These are phyloP conservation scores for Kwoniella europaea DNA, from an alignment of 768 basidiomycete genomes.

Conservation along the genomic window DNA sequence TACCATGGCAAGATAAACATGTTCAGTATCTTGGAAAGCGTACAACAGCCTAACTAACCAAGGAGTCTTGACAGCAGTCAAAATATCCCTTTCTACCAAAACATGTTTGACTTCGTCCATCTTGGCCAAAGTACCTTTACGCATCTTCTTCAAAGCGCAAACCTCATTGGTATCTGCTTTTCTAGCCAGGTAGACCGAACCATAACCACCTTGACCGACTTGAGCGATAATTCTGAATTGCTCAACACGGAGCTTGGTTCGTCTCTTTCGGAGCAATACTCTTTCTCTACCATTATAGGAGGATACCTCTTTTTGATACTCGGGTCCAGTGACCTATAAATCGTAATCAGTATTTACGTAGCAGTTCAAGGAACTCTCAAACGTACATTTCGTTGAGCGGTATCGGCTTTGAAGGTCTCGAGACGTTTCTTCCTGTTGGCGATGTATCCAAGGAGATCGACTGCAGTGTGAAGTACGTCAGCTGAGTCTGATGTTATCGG, in stretches of 20 bases:
- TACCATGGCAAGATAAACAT: slow-evolving; percentile 93
- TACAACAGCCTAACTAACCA: slow-evolving; percentile 95
- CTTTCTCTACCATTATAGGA: slow-evolving; percentile 94
- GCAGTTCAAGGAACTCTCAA: slow-evolving; percentile 58
- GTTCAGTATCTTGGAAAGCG: slow-evolving; percentile 89
- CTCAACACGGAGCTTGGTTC: slow-evolving; percentile 88
- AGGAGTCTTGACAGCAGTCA: slow-evolving; percentile 95
- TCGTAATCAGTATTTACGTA: slow-evolving; percentile 3
- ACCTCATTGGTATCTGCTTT: slow-evolving; percentile 96
- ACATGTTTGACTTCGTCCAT: slow-evolving; percentile 99
- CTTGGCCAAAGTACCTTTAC: slow-evolving; percentile 88
- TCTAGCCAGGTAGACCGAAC: slow-evolving; percentile 92
- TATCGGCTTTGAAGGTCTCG: slow-evolving; percentile 80
- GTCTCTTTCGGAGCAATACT: slow-evolving; percentile 85
- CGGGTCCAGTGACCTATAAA: slow-evolving; percentile 42
- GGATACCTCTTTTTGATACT: slow-evolving; percentile 74
- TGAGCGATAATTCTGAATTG: slow-evolving; percentile 99
- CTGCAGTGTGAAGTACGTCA: slow-evolving; percentile 17
- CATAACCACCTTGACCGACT: slow-evolving; percentile 98
- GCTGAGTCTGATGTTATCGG: no score
- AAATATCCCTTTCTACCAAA: slow-evolving; percentile 93
- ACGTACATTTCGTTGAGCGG: slow-evolving; percentile 64
- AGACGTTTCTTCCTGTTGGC: slow-evolving; percentile 83
- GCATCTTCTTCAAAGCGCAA: slow-evolving; percentile 97
- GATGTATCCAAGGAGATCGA: slow-evolving; percentile 89